phyloP scores from a whole-genome alignment of 1,284 basidiomycete genomes.

The Trichosporon ovoides region DNA sequence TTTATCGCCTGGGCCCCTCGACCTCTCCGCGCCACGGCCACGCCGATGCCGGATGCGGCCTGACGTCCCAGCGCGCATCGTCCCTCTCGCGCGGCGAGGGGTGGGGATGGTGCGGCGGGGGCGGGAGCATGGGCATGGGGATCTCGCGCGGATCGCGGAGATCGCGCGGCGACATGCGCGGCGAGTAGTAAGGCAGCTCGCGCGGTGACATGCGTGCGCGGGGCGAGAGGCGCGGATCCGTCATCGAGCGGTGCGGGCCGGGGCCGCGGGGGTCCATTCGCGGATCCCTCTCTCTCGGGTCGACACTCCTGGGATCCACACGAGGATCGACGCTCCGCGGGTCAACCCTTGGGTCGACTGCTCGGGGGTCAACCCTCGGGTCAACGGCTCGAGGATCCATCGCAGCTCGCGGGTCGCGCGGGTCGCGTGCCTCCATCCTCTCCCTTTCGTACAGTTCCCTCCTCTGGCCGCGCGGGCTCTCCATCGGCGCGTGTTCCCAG shows the following conservation, averaged over 20 bases:
- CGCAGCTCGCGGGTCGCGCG: background rate
- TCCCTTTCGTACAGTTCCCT: background rate
- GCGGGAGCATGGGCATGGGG: background rate
- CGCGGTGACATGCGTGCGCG: background rate
- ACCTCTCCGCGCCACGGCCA: conserved; percentile 1
- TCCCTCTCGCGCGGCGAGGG: background rate
- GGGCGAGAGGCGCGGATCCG: background rate
- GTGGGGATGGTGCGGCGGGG: background rate
- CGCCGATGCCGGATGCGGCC: background rate
- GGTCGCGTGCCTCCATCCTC: background rate
- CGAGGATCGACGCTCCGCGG: too few species aligned
- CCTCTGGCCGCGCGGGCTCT: background rate
- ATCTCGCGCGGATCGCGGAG: background rate
- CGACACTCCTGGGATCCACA: too few species aligned
- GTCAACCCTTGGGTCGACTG: too few species aligned
- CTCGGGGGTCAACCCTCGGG: too few species aligned
- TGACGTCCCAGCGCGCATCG: background rate
- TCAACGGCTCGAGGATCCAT: background rate
- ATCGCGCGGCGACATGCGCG: background rate
- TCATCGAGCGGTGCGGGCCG: background rate
- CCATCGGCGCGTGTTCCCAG: background rate
- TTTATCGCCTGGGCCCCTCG: background rate
- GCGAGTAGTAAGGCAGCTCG: background rate
- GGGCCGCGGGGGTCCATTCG: background rate
- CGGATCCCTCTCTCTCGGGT: background rate